These are phyloP conservation scores for Diplodia seriata DNA, from an alignment of 2,329 filamentous ascomycete species.

Conservation along the genomic window DNA sequence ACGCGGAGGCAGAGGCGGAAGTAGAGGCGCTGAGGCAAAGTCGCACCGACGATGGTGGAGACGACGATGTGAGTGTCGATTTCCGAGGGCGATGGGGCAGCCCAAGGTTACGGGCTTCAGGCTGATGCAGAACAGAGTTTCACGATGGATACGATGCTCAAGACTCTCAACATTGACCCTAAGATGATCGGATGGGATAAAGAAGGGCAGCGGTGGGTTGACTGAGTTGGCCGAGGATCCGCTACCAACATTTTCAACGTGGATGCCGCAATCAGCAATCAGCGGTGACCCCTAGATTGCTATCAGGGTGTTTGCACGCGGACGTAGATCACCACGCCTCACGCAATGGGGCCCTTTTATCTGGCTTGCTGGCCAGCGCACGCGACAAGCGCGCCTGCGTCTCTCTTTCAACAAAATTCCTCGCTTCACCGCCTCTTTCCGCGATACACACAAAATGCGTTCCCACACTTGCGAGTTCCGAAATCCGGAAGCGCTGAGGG, in stretches of 20 bases:
- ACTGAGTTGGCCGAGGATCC: conserved; percentile 46
- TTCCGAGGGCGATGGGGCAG: conserved; percentile 5
- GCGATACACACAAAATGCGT: conserved; percentile 11
- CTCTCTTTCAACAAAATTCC: conserved; percentile 6
- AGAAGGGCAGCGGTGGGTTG: conserved; percentile 63
- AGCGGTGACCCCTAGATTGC: conserved; percentile 24
- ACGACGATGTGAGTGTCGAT: conserved; percentile 49
- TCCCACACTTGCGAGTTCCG: conserved; percentile 16
- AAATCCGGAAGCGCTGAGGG: conserved; percentile 27
- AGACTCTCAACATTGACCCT: conserved; percentile 68
- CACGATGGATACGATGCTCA: conserved; percentile 74
- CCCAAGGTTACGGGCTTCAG: not conserved
- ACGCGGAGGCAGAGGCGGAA: conserved; percentile 50
- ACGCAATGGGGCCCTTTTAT: conserved; percentile 13
- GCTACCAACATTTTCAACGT: conserved; percentile 15
- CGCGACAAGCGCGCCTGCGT: conserved; percentile 18
- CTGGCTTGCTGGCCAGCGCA: conserved; percentile 22
- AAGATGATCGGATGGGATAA: conserved; percentile 69
- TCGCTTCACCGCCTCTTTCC: conserved; percentile 23
- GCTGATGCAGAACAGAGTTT: conserved; percentile 58
- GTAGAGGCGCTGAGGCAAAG: conserved; percentile 46
- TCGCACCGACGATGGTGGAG: conserved; percentile 43
- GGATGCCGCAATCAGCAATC: conserved; percentile 26
- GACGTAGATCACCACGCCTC: conserved; percentile 27
- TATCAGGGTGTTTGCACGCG: conserved; percentile 24